Base-by-base conservation (phyloP, 1,284 basidiomycete species). In the Wallemia hederae region DNA sequence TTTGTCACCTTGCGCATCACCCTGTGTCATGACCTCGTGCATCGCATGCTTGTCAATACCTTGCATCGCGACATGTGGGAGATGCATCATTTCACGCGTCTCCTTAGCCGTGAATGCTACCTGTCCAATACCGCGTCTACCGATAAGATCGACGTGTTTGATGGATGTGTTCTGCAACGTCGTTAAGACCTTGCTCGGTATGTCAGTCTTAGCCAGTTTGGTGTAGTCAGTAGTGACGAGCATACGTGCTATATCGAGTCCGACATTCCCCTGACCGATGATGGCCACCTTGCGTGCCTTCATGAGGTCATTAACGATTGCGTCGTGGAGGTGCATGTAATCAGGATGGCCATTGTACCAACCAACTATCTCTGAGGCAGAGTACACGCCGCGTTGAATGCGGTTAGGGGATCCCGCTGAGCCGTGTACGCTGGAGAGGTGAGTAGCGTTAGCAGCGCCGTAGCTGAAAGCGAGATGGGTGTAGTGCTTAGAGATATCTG, bases 301-400 rank as follows among this genome's bases (percentile, higher is more conserved):
- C 29, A 79, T 74, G 0, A 96, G 75, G 49, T 71, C 65, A 1
- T 70, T 67, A 0, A 65, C 62, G 11, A 49, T 7, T 3, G 11
- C 3, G 22, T 49, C 39, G n/a, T 49, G 39, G 15, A 79, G 66
- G 25, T 71, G 77, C 1, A 67, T 65, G 26, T 71, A 72, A 33
- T 75, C 74, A 0, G 91, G 91, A 70, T 98, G 90, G 55, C 80
- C 82, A 33, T 94, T 98, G 73, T 99, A 99, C 92, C 92, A 98
- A 66, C 91, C 85, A 1, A 99, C 92, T 60, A 98, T 74, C 0
- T 80, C 80, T 2, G 96, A 75, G 0, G 91, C 90, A 1, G 88
- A 80, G n/a, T 49, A 49, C 1, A 82, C 70, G 63, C 85, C 85
- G 63, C 78, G 69, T 0, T 59, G n/a, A 1, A 77, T 66, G 2